Evolutionary conservation across 2,329 filamentous ascomycete species (phyloP).

Genomic region (Davidsoniella virescens): DNA sequence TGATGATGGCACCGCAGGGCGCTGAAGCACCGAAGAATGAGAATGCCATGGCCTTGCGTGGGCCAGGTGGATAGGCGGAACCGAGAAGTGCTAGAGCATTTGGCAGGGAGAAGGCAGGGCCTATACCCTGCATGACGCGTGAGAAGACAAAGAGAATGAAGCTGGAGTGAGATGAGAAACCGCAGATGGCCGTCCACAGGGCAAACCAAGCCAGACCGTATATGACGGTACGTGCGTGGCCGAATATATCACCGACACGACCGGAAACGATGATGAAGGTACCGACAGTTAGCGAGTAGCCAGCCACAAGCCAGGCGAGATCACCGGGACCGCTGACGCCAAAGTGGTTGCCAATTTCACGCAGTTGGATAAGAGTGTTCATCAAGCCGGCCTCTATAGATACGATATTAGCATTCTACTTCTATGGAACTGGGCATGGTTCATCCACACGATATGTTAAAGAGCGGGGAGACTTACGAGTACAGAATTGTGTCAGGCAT

Average conservation of each 20-base stretch:
- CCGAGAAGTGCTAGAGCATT: conserved; percentile 49
- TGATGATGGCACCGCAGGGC: conserved; percentile 29
- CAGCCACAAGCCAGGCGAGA: conserved; percentile 41
- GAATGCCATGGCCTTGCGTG: conserved; percentile 44
- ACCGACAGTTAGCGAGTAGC: conserved; percentile 38
- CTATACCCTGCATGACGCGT: conserved; percentile 43
- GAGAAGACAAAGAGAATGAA: conserved; percentile 22
- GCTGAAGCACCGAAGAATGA: conserved; percentile 30
- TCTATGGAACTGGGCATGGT: conserved; percentile 3
- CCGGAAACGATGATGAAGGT: conserved; percentile 42
- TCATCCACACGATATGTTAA: background rate
- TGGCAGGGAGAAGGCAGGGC: conserved; percentile 45
- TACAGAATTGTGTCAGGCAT: conserved; percentile 29
- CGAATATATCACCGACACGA: conserved; percentile 40
- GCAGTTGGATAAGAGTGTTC: conserved; percentile 28
- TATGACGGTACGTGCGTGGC: conserved; percentile 38
- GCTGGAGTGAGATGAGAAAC: conserved; percentile 28
- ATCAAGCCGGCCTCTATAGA: conserved; percentile 21
- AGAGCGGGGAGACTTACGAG: conserved; percentile 16
- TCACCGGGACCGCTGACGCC: conserved; percentile 25
- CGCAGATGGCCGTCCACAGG: conserved; percentile 34
- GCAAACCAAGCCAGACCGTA: conserved; percentile 38
- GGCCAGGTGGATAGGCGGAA: conserved; percentile 37
- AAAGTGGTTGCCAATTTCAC: conserved; percentile 23
- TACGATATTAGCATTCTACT: background rate